These are phyloP conservation scores for Simplicillium sp. DNA, from an alignment of 2,329 filamentous ascomycete genomes.

Conservation along the genomic window DNA sequence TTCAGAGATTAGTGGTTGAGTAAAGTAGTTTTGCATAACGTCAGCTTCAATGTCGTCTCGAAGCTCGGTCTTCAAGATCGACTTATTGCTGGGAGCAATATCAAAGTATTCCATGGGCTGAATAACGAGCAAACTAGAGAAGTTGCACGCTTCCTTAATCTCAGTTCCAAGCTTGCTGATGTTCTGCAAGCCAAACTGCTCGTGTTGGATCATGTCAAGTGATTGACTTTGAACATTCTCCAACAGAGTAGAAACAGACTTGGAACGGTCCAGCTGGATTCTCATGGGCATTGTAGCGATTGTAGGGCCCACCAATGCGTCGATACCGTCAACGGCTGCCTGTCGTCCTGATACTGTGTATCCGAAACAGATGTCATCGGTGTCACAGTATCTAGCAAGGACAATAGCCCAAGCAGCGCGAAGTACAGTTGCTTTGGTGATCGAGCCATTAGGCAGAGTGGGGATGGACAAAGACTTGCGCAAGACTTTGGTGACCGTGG, in stretches of 20 bases:
- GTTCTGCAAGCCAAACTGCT: constrained; percentile 1
- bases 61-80: neutral
- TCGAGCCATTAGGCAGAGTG: neutral
- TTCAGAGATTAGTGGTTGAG: constrained; percentile 2
- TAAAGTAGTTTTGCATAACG: constrained; percentile 4
- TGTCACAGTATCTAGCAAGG: constrained; percentile 23
- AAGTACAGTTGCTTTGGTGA: constrained; percentile 11
- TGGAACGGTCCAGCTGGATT: constrained; percentile 19
- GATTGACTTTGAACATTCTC: constrained; percentile 13
- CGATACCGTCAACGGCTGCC: constrained; percentile 34
- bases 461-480: neutral
- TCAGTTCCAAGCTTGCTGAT: constrained; percentile 3
- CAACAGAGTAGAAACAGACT: neutral
- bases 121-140: constrained; percentile 6
- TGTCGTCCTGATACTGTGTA: constrained; percentile 50
- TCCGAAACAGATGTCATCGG: constrained; percentile 38
- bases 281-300: constrained; percentile 51
- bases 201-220: constrained; percentile 11
- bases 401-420: constrained; percentile 20
- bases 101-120: constrained; percentile 2
- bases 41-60: constrained; percentile 1
- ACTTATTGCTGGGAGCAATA: neutral
- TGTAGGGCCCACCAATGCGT: constrained; percentile 50
- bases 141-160: constrained; percentile 1
- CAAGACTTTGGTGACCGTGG: constrained; percentile 4